Conservation (phyloP, 768 basidiomycete species). For the Hygrocybe punicea region DNA sequence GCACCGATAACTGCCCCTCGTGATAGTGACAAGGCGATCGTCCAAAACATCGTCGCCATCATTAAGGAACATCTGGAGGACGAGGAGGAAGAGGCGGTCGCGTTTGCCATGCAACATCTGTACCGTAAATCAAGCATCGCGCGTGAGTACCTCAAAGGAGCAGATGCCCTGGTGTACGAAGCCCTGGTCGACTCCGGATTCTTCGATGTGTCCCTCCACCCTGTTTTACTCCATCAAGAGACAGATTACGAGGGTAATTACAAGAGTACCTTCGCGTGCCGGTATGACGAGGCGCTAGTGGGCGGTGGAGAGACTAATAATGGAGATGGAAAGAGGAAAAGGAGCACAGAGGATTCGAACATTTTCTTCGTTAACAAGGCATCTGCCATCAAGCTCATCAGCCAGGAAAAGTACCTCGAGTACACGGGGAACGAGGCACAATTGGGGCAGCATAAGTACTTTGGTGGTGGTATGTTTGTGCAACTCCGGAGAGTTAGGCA, state of each 20-base stretch:
- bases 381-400: conserved; percentile 1
- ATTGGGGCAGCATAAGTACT: conserved; percentile 1
- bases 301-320: background rate
- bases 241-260: conserved; percentile 1
- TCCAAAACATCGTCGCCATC: background rate
- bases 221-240: background rate
- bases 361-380: background rate
- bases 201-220: conserved; percentile 3
- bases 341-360: background rate
- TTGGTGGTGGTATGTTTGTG: conserved; percentile 5
- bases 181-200: conserved; percentile 6
- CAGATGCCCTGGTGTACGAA: conserved; percentile 14
- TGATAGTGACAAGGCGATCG: background rate
- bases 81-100: conserved; percentile 6
- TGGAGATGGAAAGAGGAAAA: background rate
- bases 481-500: background rate
- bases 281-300: background rate
- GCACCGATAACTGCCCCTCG: background rate
- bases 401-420: background rate
- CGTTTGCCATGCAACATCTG: conserved; percentile 13
- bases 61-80: background rate
- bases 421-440: conserved; percentile 3
- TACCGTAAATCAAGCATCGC: conserved; percentile 15
- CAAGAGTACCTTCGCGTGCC: background rate
- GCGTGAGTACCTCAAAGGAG: conserved; percentile 16